Percentiles rank a stretch among this genome's conserved stretches.
Evolutionary conservation across 1,284 basidiomycete genomes (phyloP).

Genomic region (Cutaneotrichosporon curvatum): DNA sequence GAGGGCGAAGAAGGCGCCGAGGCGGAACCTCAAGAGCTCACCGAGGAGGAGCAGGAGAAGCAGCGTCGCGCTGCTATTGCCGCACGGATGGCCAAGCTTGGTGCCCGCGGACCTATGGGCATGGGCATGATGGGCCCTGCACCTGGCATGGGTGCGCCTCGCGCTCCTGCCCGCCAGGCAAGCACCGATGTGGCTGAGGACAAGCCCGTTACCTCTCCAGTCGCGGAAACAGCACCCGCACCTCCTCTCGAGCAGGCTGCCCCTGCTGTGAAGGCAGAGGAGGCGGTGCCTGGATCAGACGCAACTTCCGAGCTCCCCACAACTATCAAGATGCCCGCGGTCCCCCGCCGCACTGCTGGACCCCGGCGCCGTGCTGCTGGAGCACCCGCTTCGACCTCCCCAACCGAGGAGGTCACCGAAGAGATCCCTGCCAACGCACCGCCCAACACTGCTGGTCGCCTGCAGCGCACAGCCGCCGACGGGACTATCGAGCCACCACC

Average conservation of each 20-base stretch:
- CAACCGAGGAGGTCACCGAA: not conserved
- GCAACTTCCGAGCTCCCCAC: slow-evolving; percentile 12
- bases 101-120: slow-evolving; percentile 46
- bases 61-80: slow-evolving; percentile 48
- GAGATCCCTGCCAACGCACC: not conserved
- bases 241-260: not conserved
- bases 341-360: slow-evolving; percentile 36
- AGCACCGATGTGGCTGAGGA: slow-evolving; percentile 3
- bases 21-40: slow-evolving; percentile 27
- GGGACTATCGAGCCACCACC: slow-evolving; percentile 33
- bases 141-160: slow-evolving; percentile 2
- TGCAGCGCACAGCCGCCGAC: slow-evolving; percentile 16
- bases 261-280: too few species aligned
- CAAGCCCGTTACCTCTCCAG: not conserved
- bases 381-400: not conserved
- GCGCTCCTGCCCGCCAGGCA: slow-evolving; percentile 20
- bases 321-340: slow-evolving; percentile 36
- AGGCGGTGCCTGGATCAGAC: not conserved
- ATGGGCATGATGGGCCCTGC: slow-evolving; percentile 17
- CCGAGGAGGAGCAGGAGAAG: slow-evolving; percentile 46
- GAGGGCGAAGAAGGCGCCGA: slow-evolving; percentile 38
- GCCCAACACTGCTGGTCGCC: slow-evolving; percentile 3
- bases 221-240: not conserved
- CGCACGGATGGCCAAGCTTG: slow-evolving; percentile 48
- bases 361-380: slow-evolving; percentile 25